Conservation (phyloP, 2,329 filamentous ascomycete species). For the Paracamarosporium sp. region DNA sequence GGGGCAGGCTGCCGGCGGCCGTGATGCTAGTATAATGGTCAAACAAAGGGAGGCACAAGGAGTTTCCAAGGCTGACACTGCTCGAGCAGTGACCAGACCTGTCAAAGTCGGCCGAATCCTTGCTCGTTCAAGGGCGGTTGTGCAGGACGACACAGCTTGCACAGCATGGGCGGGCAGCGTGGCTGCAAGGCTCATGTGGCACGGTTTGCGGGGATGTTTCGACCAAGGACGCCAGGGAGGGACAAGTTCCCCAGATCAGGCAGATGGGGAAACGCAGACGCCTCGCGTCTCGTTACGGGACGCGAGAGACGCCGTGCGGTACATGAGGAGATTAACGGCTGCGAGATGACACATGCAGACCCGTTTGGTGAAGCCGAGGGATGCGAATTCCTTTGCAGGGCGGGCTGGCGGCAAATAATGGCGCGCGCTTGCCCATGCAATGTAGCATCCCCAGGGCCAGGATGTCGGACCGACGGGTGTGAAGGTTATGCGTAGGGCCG, state of each 20-base stretch:
- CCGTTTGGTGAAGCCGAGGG: constrained; percentile 21
- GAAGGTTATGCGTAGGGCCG: constrained; percentile 19
- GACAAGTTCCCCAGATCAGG: constrained; percentile 30
- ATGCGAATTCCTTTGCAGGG: constrained; percentile 24
- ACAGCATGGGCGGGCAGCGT: constrained; percentile 8
- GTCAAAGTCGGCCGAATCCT: constrained; percentile 1
- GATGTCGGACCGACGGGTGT: constrained; percentile 23
- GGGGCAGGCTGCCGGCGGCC: constrained; percentile 2
- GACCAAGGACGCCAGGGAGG: constrained; percentile 21
- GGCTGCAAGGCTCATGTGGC: constrained; percentile 13
- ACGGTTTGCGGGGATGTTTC: constrained; percentile 23
- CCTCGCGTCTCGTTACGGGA: constrained; percentile 11
- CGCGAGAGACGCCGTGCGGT: constrained; percentile 20
- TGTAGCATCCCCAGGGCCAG: constrained; percentile 23
- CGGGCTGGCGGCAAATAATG: constrained; percentile 17
- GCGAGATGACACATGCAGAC: constrained; percentile 17
- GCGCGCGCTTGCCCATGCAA: constrained; percentile 22
- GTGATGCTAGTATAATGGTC: constrained; percentile 1
- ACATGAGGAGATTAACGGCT: constrained; percentile 13
- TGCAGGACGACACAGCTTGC: constrained; percentile 11
- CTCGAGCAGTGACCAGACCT: background rate
- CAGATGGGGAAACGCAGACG: constrained; percentile 22
- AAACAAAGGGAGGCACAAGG: constrained; percentile 3
- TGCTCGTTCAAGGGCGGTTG: constrained; percentile 4
- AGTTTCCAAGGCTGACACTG: too few relatives aligned